phyloP scores from a whole-genome alignment of 73 alveolate genomes.

The Paramecium tetraurelia region DNA sequence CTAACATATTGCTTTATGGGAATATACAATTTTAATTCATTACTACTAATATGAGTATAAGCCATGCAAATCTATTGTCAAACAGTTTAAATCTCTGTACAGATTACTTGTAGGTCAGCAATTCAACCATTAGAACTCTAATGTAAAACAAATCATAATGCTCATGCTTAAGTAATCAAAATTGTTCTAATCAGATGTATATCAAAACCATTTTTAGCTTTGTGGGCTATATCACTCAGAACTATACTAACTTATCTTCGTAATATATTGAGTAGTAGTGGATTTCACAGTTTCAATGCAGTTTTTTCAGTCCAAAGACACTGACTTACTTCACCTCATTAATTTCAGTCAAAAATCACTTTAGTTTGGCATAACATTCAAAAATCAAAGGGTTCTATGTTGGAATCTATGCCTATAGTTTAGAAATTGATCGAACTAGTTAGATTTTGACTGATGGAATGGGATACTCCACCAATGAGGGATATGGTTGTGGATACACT shows the following conservation, averaged over 20 bases:
- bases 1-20: background rate
- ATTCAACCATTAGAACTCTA: background rate
- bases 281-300: background rate
- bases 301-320: background rate
- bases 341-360: background rate
- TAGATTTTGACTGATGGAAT: background rate
- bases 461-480: background rate
- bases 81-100: background rate
- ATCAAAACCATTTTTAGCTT: background rate
- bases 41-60: background rate
- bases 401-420: background rate
- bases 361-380: background rate
- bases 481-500: conserved; percentile 20
- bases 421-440: background rate
- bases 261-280: background rate
- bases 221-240: background rate
- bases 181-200: background rate
- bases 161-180: background rate
- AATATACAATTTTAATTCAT: background rate
- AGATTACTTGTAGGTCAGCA: background rate
- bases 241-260: background rate
- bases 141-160: background rate
- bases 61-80: background rate
- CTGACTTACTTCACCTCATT: background rate
- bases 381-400: background rate